Conservation (phyloP, 768 basidiomycete genomes). For the Boletus coccyginus region DNA sequence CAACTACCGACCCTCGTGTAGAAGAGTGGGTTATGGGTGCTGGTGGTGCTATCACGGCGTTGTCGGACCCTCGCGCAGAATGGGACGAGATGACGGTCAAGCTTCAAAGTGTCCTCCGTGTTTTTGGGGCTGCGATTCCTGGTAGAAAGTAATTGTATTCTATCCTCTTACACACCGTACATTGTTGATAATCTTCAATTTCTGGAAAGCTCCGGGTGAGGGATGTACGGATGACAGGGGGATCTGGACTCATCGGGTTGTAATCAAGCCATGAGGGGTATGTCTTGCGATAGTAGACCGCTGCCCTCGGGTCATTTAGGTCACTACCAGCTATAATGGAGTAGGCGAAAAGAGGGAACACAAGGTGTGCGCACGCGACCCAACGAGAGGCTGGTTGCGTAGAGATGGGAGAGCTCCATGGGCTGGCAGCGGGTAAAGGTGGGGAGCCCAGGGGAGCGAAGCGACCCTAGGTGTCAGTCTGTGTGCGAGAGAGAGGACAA, state of each 20-base stretch:
- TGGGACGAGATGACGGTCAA: conserved; percentile 98
- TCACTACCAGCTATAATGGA: too few species aligned
- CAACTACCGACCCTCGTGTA: conserved; percentile 8
- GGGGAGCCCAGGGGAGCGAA: too few species aligned
- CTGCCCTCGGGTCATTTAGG: too few species aligned
- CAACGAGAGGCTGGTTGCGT: too few species aligned
- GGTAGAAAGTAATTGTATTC: conserved; percentile 13
- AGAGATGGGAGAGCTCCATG: too few species aligned
- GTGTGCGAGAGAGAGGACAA: too few species aligned
- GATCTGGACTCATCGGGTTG: neutral
- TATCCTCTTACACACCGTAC: neutral
- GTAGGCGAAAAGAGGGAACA: too few species aligned
- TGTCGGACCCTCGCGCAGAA: conserved; percentile 80
- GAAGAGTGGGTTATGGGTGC: conserved; percentile 83
- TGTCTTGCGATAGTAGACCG: too few species aligned
- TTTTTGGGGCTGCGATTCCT: conserved; percentile 46
- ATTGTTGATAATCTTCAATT: conserved; percentile 25
- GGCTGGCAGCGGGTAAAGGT: too few species aligned
- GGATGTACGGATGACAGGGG: neutral
- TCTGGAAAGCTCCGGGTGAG: neutral
- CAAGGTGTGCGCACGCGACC: too few species aligned
- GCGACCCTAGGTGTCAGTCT: too few species aligned
- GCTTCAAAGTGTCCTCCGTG: conserved; percentile 69
- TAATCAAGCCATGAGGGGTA: conserved; percentile 70
- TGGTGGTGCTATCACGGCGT: conserved; percentile 94